Base-by-base conservation (phyloP, 352 stramenopile genomes). In the Phytophthora syringae region DNA sequence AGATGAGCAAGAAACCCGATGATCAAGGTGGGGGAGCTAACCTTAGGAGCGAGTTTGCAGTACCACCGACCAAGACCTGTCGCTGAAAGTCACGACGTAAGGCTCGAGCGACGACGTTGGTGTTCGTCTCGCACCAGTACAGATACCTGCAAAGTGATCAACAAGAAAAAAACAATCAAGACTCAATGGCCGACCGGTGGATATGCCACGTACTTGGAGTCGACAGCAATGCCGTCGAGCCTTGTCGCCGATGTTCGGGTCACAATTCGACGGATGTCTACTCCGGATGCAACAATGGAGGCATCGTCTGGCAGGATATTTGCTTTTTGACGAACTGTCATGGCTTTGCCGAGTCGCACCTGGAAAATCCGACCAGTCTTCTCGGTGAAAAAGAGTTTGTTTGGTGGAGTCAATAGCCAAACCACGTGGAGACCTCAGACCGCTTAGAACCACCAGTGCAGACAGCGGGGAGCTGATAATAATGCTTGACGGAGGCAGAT, bases 41-140 rank as follows among this genome's bases (percentile, higher is more conserved):
- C 83, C 79, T 90, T 18, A 92, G 40, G 13, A 72, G 47, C 1
- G 76, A 86, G 48, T 92, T 74, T 15, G 81, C 71, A 12, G 72
- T 80, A 5, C 76, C 81, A 13, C 82, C 79, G 6, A 87, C 70
- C 11, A 93, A 44, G 1, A 89, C 63, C 28, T 88, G 52, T 3
- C 76, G 81, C 50, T 74, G 47, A 49, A 88, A 88, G 15, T 76
- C 65, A 21, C 69, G 62, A 7, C 81, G 62, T 1, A 72, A 52
- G 5, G 84, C 84, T 18, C 71, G 71, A n/a, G 76, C 81, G 15
- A 93, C 49, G 3, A 79, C 64, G 48, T 93, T 90, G 9, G 70
- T 67, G 64, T 91, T 93, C 22, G 52, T 84, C 40, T 93, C 84
- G 44, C 72, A 82, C 84, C 84, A 93, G 58, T 92, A 93, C 3